Evolutionary conservation across 495 filamentous ascomycete species (phyloP).

Genomic region (Penicillium samsonianum): DNA sequence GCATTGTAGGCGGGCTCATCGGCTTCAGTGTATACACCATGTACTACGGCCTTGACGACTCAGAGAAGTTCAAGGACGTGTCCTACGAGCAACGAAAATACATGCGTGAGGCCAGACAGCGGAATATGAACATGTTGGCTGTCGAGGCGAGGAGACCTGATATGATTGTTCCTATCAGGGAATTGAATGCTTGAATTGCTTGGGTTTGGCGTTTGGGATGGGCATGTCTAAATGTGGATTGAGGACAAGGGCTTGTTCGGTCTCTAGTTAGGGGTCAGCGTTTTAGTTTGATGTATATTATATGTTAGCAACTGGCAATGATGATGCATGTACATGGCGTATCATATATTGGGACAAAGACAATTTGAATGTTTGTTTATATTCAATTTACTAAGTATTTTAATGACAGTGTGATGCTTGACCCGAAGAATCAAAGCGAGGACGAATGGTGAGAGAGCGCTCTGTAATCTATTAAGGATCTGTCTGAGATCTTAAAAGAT

Average conservation of each 20-base stretch:
- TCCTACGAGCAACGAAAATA: slow-evolving; percentile 27
- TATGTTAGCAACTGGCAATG: background rate
- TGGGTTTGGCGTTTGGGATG: background rate
- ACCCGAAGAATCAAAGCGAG: background rate
- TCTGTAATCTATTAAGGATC: slow-evolving; percentile 3
- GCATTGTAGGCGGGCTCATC: slow-evolving; percentile 24
- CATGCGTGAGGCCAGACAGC: slow-evolving; percentile 31
- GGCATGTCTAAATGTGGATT: background rate
- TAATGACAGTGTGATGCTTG: background rate
- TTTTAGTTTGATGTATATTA: background rate
- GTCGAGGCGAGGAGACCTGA: slow-evolving; percentile 24
- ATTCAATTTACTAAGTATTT: background rate
- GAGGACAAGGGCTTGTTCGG: background rate
- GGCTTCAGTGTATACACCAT: slow-evolving; percentile 27
- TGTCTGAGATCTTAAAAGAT: background rate
- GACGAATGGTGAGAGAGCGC: background rate
- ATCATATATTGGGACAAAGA: background rate
- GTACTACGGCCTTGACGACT: slow-evolving; percentile 25
- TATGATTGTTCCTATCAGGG: slow-evolving; percentile 26
- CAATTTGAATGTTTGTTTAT: background rate
- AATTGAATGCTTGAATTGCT: slow-evolving; percentile 18
- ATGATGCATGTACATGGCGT: background rate
- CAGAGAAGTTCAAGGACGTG: slow-evolving; percentile 12
- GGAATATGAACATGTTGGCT: slow-evolving; percentile 27
- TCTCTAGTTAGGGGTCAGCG: too few species aligned